These are phyloP conservation scores for Pleomassaria siparia DNA, from an alignment of 2,329 filamentous ascomycete species.

Conservation along the genomic window DNA sequence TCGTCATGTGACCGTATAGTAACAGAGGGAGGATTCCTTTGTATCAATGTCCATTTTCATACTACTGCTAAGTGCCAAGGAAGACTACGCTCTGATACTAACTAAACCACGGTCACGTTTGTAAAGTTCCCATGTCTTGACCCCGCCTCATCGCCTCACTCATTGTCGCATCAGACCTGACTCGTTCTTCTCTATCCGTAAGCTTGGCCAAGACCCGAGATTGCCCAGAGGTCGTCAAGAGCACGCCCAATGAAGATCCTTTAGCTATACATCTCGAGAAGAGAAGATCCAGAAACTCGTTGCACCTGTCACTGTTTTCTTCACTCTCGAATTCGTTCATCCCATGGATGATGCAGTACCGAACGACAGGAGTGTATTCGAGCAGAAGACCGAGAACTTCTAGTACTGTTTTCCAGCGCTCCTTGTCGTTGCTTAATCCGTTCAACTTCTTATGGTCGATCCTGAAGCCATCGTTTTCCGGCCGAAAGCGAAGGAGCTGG, in stretches of 20 bases:
- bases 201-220: not conserved
- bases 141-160: not conserved
- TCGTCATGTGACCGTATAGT: no score
- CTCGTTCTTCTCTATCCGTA: not conserved
- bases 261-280: not conserved
- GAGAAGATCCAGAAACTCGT: not conserved
- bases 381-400: not conserved
- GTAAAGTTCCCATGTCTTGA: not conserved
- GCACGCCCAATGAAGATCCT: not conserved
- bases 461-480: not conserved
- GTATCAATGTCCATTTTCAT: no score
- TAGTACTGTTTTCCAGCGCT: not conserved
- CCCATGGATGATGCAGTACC: conserved; percentile 2
- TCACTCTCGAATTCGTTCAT: conserved; percentile 2
- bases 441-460: not conserved
- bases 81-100: no score
- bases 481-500: not conserved
- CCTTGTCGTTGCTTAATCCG: not conserved
- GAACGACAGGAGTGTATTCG: not conserved
- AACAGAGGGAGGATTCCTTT: no score
- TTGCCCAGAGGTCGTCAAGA: conserved; percentile 1
- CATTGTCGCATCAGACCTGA: not conserved
- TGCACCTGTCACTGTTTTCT: not conserved
- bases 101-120: no score
- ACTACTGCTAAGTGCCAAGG: no score